Evolutionary conservation across 176 grass and related monocot genomes (phyloP).

Genomic region (Paspalum notatum): DNA sequence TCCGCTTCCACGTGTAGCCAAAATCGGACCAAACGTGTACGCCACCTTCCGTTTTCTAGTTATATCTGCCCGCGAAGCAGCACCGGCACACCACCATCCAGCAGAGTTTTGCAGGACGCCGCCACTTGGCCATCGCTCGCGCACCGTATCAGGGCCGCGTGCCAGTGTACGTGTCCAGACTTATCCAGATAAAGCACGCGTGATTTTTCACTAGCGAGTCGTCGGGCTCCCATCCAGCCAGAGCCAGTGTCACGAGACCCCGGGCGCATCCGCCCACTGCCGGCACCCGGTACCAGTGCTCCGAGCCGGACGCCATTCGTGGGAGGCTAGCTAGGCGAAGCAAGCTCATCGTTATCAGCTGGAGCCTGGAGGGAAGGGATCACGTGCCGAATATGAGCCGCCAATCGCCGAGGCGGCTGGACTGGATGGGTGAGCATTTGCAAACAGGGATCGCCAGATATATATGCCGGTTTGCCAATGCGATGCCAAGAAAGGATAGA

Average conservation of each 20-base stretch:
- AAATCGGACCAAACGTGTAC: slow-evolving; percentile 48
- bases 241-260: slow-evolving; percentile 38
- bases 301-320: background rate
- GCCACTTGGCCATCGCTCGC: slow-evolving; percentile 33
- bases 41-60: background rate
- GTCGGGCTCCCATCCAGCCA: no score
- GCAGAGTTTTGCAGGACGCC: background rate
- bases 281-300: no score
- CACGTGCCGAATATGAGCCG: background rate
- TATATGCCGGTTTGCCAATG: background rate
- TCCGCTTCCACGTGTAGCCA: slow-evolving; percentile 26
- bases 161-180: slow-evolving; percentile 16
- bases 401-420: background rate
- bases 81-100: background rate
- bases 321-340: background rate
- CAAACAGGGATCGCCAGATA: no score
- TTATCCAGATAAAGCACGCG: background rate
- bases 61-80: background rate
- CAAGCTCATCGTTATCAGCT: slow-evolving; percentile 28
- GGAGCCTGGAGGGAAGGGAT: no score
- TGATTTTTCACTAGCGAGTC: background rate
- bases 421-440: background rate
- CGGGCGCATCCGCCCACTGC: slow-evolving; percentile 1
- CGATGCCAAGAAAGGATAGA: background rate
- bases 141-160: background rate